Evolutionary conservation across 1,139 yeast genomes (phyloP), one percentile per base, ranked within the genome.

Genomic region (Chernovozyma aurita): DNA sequence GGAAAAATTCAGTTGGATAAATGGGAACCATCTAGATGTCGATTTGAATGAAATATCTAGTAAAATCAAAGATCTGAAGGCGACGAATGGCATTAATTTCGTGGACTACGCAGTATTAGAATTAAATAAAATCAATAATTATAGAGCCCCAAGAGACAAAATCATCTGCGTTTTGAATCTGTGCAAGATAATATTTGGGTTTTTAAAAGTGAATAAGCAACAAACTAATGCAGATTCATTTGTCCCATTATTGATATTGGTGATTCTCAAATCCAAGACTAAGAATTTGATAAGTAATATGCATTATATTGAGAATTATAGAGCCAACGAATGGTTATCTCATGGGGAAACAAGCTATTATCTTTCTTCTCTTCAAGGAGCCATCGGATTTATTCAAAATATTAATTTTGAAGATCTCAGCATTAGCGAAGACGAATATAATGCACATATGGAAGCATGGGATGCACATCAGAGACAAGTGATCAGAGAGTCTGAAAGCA

Each of bases 111-210:
- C 97, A 0, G 73, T 80, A 1, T 70, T 58, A 5, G 90, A 94
- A 56, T 67, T 94, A 34, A 67, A 71, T 44, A 88, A 87, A 50
- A 79, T 92, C 50, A 85, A 85, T 55, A 73, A 76, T 38, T 94
- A 84, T 56, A 75, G 95, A 49, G 94, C 97, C 0, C 98, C 98
- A 9, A 70, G 98, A 38, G 98, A 94, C 53, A 94, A 94, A 53
- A 81, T 88, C 43, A 87, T 92, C 32, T 92, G 98, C 55, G 70
- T 92, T 7, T 67, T 94, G 42, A 94, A 94, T 60, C 80, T 94
- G 39, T 90, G 97, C 55, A 92, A 92, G 57, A 90, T 92, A 13
- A 82, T 94, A 7, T 88, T 88, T 65, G 95, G 95, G 14, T 70
- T 86, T 38, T 73, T 94, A 38, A 79, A 88, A 45, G 84, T 81